Conservation (phyloP, 129 eudicot genomes). For the Lactuca sativa region DNA sequence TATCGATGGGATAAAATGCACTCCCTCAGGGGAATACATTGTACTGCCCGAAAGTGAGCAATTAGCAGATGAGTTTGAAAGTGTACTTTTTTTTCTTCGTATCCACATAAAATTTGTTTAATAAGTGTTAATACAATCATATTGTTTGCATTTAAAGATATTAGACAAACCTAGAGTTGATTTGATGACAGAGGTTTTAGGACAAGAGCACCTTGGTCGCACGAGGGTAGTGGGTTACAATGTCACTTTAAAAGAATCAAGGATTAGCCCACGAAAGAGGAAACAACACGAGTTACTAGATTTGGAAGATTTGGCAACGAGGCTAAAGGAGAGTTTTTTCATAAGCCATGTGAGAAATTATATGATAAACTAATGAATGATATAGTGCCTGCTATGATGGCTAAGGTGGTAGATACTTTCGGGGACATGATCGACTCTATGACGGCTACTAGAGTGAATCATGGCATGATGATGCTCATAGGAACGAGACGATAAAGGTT, state of each 20-base stretch:
- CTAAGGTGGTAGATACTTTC: too few species aligned
- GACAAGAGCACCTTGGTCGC: not conserved
- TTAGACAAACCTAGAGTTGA: not conserved
- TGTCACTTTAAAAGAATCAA: not conserved
- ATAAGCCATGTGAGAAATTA: too few species aligned
- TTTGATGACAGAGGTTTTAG: not conserved
- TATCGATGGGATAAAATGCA: not conserved
- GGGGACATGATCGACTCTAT: too few species aligned
- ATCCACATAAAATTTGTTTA: not conserved
- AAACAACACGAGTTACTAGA: too few species aligned
- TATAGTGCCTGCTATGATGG: too few species aligned
- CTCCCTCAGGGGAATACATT: not conserved
- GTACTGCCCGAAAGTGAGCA: not conserved
- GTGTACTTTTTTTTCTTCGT: not conserved
- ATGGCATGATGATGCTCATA: too few species aligned
- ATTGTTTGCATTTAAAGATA: not conserved
- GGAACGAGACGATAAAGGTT: too few species aligned
- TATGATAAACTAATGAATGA: too few species aligned
- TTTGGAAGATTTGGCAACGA: too few species aligned
- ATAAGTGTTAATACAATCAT: not conserved
- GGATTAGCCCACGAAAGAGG: not conserved
- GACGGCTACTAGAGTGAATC: too few species aligned
- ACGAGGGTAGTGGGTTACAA: not conserved
- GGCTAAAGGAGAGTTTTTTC: too few species aligned
- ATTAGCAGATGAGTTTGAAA: not conserved